phyloP scores from a whole-genome alignment of 768 basidiomycete genomes.

The Lyophyllum shimeji region DNA sequence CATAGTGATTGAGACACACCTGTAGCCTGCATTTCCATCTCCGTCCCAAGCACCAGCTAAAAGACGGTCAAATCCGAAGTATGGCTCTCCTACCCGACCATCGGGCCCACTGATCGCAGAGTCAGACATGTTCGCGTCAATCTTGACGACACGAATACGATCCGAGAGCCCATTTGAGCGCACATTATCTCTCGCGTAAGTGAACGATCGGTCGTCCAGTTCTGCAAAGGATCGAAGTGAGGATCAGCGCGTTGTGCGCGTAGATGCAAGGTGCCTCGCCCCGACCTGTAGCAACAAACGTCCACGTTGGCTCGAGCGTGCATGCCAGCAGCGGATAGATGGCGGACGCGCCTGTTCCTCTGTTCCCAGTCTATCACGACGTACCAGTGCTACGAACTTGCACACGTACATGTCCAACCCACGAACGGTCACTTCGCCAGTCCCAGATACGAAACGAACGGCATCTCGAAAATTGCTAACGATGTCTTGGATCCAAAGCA shows the following conservation, averaged over 20 bases:
- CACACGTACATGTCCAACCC: conserved; percentile 75
- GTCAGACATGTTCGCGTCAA: conserved; percentile 22
- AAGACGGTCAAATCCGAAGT: conserved; percentile 16
- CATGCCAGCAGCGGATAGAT: conserved; percentile 85
- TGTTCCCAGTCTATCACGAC: conserved; percentile 23
- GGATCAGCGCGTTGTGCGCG: too few relatives aligned
- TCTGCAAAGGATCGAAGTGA: conserved; percentile 41
- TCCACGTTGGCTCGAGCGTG: conserved; percentile 50
- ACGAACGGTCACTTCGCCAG: conserved; percentile 23
- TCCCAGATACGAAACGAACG: conserved; percentile 6
- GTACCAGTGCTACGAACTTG: neutral
- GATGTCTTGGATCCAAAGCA: conserved; percentile 83
- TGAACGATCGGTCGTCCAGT: conserved; percentile 62
- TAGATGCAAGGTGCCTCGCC: neutral
- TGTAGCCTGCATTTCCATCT: neutral
- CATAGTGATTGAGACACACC: neutral
- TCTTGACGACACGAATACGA: conserved; percentile 47
- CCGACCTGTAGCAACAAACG: conserved; percentile 69
- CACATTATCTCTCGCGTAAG: conserved; percentile 58
- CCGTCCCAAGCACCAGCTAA: neutral
- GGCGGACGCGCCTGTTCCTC: conserved; percentile 85
- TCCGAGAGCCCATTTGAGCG: conserved; percentile 50
- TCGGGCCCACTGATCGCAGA: conserved; percentile 16
- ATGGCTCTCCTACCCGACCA: neutral
- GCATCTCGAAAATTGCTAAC: conserved; percentile 30